A percentile compares a stretch with the other conserved stretches of the same genome.
Evolutionary conservation across 331 rosid species (phyloP).

Genomic region (Quercus phellos): DNA sequence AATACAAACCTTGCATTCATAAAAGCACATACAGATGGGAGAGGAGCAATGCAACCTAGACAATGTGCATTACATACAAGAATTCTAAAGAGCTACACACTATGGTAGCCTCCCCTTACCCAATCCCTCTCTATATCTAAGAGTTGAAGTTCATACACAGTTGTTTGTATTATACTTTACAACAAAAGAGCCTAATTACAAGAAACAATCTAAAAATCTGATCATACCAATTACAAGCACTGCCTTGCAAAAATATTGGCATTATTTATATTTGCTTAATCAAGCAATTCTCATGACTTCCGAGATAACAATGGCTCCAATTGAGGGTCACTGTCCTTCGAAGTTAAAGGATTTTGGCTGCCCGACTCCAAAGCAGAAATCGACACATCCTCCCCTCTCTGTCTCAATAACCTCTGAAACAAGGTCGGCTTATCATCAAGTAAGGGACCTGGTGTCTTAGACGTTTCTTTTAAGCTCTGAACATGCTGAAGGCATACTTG

Average conservation of each 20-base stretch:
- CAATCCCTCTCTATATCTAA: too few relatives aligned
- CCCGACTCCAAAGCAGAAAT: conserved; percentile 62
- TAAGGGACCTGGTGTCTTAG: conserved; percentile 22
- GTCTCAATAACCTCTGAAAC: conserved; percentile 37
- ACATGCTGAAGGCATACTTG: conserved; percentile 95
- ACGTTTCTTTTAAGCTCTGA: conserved; percentile 40
- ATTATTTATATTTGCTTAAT: neutral
- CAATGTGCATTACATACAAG: neutral
- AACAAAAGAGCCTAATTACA: conserved; percentile 21
- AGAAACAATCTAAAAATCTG: conserved; percentile 27
- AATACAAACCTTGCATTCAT: neutral
- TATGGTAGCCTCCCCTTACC: too few relatives aligned
- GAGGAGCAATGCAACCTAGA: neutral
- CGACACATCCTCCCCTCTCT: conserved; percentile 43
- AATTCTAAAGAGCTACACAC: neutral
- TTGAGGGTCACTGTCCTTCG: conserved; percentile 40
- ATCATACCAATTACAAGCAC: neutral
- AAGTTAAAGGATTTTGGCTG: conserved; percentile 25
- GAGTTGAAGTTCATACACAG: neutral
- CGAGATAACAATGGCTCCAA: conserved; percentile 68
- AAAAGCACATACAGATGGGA: neutral
- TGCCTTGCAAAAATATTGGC: conserved; percentile 6
- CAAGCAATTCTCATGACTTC: conserved; percentile 34
- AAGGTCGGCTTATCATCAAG: conserved; percentile 37
- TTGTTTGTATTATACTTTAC: neutral